Base-by-base conservation (phyloP, 1,284 basidiomycete genomes). In the Irpex sp. region DNA sequence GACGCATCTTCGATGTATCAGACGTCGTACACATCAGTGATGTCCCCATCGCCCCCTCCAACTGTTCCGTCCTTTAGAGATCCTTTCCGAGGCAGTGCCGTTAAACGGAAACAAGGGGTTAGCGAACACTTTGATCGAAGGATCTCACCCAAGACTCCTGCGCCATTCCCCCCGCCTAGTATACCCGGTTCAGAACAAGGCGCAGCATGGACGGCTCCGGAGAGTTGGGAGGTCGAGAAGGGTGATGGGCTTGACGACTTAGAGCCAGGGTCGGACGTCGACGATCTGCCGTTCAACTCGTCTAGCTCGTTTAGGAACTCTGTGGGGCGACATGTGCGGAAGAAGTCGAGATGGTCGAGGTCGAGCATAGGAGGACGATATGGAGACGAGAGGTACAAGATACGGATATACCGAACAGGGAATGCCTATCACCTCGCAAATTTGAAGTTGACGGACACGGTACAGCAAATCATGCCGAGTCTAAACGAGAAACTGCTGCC, bases 401-500 rank as follows among this genome's bases (percentile, higher is more conserved):
- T 94, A 60, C 86, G 94, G 53, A 89, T 98, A 67, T 94, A 95
- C 73, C 84, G 88, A 54, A 84, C 85, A 21, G 90, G 93, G 68
- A 86, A 86, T 50, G 84, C 87, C 4, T 94, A 89, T 71, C 87
- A 90, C 62, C 84, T 93, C 55, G 83, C 92, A 51, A 78, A 83
- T 19, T 87, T 93, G 68, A 80, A 83, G 8, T 77, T 91, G 36
- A 76, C 80, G 26, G 86, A 88, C 17, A 93, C 89, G 0, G 92
- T 94, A 3, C 82, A 83, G 4, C 86, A 92, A 58, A 77, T 97
- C 61, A 86, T 84, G 8, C 82, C 83, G 2, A 79, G 79, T 57
- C 79, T 96, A 58, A 85, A 87, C 36, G 77, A 81, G 65, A 91
- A 89, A 71, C 68, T 88, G 61, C 69, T 83, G 17, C 67, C 76